Base-by-base conservation (phyloP, 495 filamentous ascomycete genomes). In the Hyphodiscus hymeniophilus region DNA sequence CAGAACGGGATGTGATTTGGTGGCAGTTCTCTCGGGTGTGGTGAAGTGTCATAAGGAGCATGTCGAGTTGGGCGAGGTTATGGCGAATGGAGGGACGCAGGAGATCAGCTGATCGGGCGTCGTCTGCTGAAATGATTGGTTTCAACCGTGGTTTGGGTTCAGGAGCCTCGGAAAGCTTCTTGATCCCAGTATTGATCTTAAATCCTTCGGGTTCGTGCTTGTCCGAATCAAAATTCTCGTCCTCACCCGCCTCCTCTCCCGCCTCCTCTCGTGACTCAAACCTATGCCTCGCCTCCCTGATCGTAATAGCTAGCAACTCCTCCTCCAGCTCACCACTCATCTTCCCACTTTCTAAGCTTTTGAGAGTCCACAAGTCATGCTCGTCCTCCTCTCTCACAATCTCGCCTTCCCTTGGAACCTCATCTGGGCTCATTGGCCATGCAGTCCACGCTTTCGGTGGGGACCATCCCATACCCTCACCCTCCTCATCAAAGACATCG, bases 391-490 rank as follows among this genome's bases (percentile, higher is more conserved):
- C 56, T 0, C 63, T 63, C 39, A 72, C 50, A n/a, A 39, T 23
- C 44, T 81, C 74, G 17, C 68, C 68, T 8, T 66, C 60, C n/a
- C 73, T 69, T 3, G 84, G 83, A 15, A 89, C 84, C 7, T 69
- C 64, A 10, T 67, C 59, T 17, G 72, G 68, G 13, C 62, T 63
- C 63, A 89, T 54, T 16, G 89, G 89, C 89, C 89, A 95, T 1
- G 86, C 83, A 2, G 82, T 82, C 87, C 87, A 94, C 24, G 41
- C 17, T 46, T 70, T 75, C 5, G 68, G 70, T 15, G 77, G 73
- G 64, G 71, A 76, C 28, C 53, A 20, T 54, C 50, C 46, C 50
- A 62, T 55, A 28, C 54, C 42, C 34, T 63, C 54, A 55, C 62
- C 47, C 13, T 51, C 30, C 17, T 30, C 45, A 20, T 21, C 20